Evolutionary conservation across 2,329 filamentous ascomycete species (phyloP).

Genomic region (Shiraia bambusicola): DNA sequence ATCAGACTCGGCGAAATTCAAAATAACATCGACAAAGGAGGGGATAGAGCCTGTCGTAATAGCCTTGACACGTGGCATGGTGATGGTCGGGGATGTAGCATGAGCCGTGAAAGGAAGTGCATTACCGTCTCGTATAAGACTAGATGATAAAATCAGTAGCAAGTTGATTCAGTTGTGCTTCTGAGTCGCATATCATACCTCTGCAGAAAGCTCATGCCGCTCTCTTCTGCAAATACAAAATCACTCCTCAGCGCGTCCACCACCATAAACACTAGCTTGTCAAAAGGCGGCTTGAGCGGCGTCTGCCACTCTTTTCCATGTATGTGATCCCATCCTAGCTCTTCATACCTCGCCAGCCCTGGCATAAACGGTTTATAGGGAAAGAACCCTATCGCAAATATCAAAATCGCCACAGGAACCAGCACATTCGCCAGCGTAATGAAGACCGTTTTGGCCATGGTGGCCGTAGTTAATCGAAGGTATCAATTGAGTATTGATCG

Average conservation of each 20-base stretch:
- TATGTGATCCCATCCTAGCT: slow-evolving; percentile 51
- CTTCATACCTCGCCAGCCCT: slow-evolving; percentile 72
- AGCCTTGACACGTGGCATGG: slow-evolving; percentile 96
- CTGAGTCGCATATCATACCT: slow-evolving; percentile 55
- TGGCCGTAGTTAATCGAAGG: slow-evolving; percentile 3
- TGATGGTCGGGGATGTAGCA: slow-evolving; percentile 95
- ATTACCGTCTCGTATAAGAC: slow-evolving; percentile 77
- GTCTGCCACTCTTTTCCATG: slow-evolving; percentile 40
- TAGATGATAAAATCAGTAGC: slow-evolving; percentile 40
- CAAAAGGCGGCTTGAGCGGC: slow-evolving; percentile 68
- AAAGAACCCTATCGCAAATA: slow-evolving; percentile 92
- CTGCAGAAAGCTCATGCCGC: slow-evolving; percentile 86
- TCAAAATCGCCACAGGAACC: slow-evolving; percentile 65
- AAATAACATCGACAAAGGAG: slow-evolving; percentile 92
- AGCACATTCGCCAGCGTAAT: slow-evolving; percentile 73
- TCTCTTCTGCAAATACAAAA: slow-evolving; percentile 81
- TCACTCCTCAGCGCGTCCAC: slow-evolving; percentile 89
- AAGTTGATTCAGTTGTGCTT: not conserved
- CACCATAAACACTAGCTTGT: slow-evolving; percentile 95
- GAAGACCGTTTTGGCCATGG: slow-evolving; percentile 37
- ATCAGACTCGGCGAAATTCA: slow-evolving; percentile 95
- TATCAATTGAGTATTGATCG: slow-evolving; percentile 1
- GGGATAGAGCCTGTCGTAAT: slow-evolving; percentile 98
- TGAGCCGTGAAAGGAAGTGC: slow-evolving; percentile 94
- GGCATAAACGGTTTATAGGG: slow-evolving; percentile 94